phyloP scores from a whole-genome alignment of 176 grass and related monocot species.

The Rhynchospora pubera region DNA sequence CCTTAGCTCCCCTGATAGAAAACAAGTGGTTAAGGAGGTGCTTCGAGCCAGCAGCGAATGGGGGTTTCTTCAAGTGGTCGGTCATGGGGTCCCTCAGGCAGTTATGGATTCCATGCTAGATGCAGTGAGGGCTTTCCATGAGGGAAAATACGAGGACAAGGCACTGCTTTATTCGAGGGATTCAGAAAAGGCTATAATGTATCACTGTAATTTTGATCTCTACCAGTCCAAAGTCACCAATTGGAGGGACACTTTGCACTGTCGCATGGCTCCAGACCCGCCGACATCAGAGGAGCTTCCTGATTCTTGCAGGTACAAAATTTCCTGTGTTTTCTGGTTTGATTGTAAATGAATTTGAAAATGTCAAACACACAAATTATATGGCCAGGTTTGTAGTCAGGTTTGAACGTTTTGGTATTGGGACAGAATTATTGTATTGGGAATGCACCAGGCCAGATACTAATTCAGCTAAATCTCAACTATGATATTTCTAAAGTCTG shows the following conservation, averaged over 20 bases:
- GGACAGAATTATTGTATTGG: background rate
- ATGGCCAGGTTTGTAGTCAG: background rate
- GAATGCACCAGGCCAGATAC: background rate
- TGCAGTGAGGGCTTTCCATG: slow-evolving; percentile 39
- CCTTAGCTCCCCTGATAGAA: background rate
- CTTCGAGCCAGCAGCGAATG: slow-evolving; percentile 24
- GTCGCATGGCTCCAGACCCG: slow-evolving; percentile 47
- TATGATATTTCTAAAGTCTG: background rate
- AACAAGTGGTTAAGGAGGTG: background rate
- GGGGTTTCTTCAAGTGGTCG: slow-evolving; percentile 61
- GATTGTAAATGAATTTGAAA: background rate
- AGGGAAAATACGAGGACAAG: slow-evolving; percentile 28
- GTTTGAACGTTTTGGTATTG: background rate
- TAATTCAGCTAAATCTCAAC: background rate
- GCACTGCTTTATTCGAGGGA: slow-evolving; percentile 50
- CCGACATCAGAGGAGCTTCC: slow-evolving; percentile 31
- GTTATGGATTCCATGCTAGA: slow-evolving; percentile 7
- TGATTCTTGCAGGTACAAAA: slow-evolving; percentile 27
- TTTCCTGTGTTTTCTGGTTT: background rate
- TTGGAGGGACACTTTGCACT: slow-evolving; percentile 58
- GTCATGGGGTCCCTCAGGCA: slow-evolving; percentile 23
- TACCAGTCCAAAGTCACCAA: slow-evolving; percentile 35
- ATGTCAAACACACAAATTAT: background rate
- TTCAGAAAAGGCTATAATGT: slow-evolving; percentile 27
- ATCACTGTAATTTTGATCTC: slow-evolving; percentile 57